Evolutionary conservation across 2,329 filamentous ascomycete genomes (phyloP), one percentile per base, ranked within the genome.

Genomic region (Byssothecium circinans): DNA sequence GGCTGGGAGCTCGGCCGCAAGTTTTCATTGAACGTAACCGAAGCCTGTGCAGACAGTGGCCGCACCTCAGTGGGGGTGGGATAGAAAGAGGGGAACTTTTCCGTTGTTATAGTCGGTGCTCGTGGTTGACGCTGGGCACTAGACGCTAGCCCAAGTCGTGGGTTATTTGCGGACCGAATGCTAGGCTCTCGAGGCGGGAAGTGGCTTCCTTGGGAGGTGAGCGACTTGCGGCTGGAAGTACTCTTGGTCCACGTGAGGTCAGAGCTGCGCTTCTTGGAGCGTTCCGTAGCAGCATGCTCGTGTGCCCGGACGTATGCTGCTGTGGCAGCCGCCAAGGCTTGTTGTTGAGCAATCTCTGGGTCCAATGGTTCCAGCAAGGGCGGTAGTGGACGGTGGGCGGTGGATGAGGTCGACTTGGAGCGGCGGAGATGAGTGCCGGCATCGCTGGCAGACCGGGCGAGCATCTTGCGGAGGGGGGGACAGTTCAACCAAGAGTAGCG

Each of bases 271-370:
- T 52, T 57, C 11, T 50, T 45, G n/a, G 40, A 36, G 30, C 50
- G 44, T 19, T 57, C 55, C 11, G 47, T 43, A 17, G 46, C 44
- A n/a, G 55, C 58, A 5, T 60, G 55, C 8, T 49, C 58, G 32
- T 67, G 65, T 8, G 68, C 67, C 41, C 68, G 57, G 45, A 56
- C 57, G 36, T 62, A 73, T 19, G 71, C 71, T 30, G 64, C 55
- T 2, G 65, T 63, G 15, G 71, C 71, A 41, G 71, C 71, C n/a
- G 62, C 66, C 23, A 70, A 20, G 20, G 71, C 71, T 50, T 73
- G 69, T 29, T 69, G 60, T 41, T 65, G 63, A 22, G 62, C 60
- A 6, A 62, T 45, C 17, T 62, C 59, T 1, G 60, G 60, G 43
- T 71, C 61, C 11, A 62, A 35, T 3, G 51, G 49, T 23, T 66